Conservation (phyloP, 768 basidiomycete species). For the Panaeolus cyanescens region DNA sequence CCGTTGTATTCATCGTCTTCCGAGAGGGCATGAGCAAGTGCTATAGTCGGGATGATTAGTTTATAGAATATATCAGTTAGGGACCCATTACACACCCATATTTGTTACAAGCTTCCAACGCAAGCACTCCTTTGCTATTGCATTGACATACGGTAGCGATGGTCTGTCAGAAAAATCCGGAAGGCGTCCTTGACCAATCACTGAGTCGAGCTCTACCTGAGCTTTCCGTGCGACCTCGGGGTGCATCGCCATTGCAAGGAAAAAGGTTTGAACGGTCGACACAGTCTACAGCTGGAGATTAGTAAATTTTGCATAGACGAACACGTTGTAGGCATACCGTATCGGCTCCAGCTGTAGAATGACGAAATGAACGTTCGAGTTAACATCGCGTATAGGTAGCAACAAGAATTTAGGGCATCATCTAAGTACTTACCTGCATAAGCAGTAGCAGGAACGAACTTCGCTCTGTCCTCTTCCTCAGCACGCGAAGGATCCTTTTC, state of each 20-base stretch:
- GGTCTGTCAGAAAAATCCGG: conserved; percentile 60
- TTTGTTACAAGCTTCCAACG: not conserved
- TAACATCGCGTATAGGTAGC: too few relatives aligned
- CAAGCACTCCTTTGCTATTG: not conserved
- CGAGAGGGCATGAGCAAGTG: not conserved
- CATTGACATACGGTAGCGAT: conserved; percentile 48
- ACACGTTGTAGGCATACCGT: not conserved
- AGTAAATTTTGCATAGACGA: not conserved
- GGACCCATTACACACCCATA: not conserved
- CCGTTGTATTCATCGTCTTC: not conserved
- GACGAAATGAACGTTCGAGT: conserved; percentile 9
- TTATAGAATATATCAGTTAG: not conserved
- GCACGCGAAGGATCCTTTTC: not conserved
- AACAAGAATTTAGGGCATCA: conserved; percentile 8
- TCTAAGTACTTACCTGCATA: conserved; percentile 6
- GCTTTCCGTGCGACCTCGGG: conserved; percentile 60
- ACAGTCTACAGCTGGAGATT: conserved; percentile 44
- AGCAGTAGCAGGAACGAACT: not conserved
- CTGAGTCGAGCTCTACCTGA: conserved; percentile 67
- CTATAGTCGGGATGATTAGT: not conserved
- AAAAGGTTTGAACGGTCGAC: conserved; percentile 56
- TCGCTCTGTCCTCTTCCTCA: not conserved
- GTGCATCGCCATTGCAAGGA: conserved; percentile 67
- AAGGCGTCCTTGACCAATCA: conserved; percentile 56
- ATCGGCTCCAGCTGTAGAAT: not conserved